These are phyloP conservation scores for Moricandia moricandioides DNA, from an alignment of 345 rosid genomes.

Conservation along the genomic window DNA sequence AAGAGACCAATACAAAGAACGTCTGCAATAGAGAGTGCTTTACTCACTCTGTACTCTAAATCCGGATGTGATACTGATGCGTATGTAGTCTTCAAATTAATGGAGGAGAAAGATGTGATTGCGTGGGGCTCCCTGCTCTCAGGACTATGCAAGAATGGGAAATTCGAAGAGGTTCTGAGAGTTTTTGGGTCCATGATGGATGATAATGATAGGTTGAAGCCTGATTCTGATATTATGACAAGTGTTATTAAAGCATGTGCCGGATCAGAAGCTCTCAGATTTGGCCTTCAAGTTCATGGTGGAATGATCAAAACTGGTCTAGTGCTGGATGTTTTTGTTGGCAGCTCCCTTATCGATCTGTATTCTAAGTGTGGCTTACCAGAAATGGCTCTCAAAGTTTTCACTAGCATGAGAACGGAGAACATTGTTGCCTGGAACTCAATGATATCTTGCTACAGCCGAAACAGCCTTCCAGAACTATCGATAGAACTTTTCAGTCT, in stretches of 20 bases:
- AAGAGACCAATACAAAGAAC: slow-evolving; percentile 49
- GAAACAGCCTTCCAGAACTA: slow-evolving; percentile 58
- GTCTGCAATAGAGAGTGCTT: slow-evolving; percentile 48
- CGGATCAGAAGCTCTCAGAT: slow-evolving; percentile 46
- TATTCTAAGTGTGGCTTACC: slow-evolving; percentile 66
- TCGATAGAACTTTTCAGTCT: slow-evolving; percentile 49
- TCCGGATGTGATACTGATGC: slow-evolving; percentile 51
- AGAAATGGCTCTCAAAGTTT: slow-evolving; percentile 53
- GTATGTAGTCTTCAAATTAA: slow-evolving; percentile 42
- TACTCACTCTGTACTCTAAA: slow-evolving; percentile 57
- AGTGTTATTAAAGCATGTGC: slow-evolving; percentile 54
- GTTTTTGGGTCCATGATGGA: slow-evolving; percentile 49
- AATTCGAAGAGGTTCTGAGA: slow-evolving; percentile 51
- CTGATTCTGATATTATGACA: slow-evolving; percentile 65
- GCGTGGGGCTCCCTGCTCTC: slow-evolving; percentile 78
- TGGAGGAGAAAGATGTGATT: slow-evolving; percentile 58
- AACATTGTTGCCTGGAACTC: slow-evolving; percentile 79
- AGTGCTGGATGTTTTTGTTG: slow-evolving; percentile 53
- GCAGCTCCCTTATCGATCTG: slow-evolving; percentile 71
- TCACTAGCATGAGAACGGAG: slow-evolving; percentile 48
- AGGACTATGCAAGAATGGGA: slow-evolving; percentile 59
- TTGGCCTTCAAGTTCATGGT: slow-evolving; percentile 59
- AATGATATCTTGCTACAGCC: slow-evolving; percentile 63
- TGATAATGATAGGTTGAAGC: slow-evolving; percentile 42
- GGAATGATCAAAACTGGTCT: slow-evolving; percentile 51